Evolutionary conservation across 495 filamentous ascomycete genomes (phyloP).

Genomic region (Xylaria sp.): DNA sequence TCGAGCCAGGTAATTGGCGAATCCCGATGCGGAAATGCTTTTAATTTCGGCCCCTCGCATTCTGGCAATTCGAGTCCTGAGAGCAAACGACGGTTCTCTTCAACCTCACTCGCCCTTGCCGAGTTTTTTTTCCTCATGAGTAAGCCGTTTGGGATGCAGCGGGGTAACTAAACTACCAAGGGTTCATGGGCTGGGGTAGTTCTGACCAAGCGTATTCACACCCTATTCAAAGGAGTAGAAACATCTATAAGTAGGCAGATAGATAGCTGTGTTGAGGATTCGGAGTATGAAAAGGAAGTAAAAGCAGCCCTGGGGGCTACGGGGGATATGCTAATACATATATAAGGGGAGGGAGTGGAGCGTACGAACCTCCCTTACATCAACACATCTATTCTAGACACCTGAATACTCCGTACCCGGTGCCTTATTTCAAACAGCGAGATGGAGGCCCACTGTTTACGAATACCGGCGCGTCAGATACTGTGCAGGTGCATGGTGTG

Average conservation of each 20-base stretch:
- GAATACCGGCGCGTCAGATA: too few relatives aligned
- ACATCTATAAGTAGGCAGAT: not conserved
- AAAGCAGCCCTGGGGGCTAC: too few relatives aligned
- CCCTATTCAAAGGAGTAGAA: not conserved
- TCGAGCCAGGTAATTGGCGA: not conserved
- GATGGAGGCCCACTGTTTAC: too few relatives aligned
- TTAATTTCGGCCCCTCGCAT: not conserved
- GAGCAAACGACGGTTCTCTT: not conserved
- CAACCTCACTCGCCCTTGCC: not conserved
- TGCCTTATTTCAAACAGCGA: too few relatives aligned
- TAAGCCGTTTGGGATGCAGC: not conserved
- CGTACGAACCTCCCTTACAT: not conserved
- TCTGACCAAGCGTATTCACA: not conserved
- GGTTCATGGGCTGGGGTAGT: too few relatives aligned
- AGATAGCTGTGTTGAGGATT: too few relatives aligned
- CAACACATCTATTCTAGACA: not conserved
- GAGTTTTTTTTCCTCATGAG: not conserved
- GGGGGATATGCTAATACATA: too few relatives aligned
- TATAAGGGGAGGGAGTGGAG: too few relatives aligned
- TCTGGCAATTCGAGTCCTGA: not conserved
- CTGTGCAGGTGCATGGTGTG: too few relatives aligned
- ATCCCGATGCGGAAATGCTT: not conserved
- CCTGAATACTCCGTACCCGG: too few relatives aligned
- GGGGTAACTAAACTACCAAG: too few relatives aligned
- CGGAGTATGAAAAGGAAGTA: too few relatives aligned